Base-by-base conservation (phyloP, 148 eudicot species). In the Vaccinium macrocarpon region DNA sequence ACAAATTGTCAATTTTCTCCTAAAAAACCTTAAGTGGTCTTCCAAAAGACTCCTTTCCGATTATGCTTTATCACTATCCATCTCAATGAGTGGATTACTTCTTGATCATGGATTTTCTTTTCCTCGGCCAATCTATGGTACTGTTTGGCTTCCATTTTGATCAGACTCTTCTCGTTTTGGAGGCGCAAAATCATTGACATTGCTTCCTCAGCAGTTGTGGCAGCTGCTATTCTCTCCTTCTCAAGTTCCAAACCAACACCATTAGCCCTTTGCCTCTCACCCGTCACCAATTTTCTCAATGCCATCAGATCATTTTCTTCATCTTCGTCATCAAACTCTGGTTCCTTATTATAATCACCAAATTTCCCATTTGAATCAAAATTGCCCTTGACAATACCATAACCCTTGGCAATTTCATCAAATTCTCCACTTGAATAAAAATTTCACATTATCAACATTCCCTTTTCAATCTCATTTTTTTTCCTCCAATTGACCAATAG, bases 151-250 rank as follows among this genome's bases (percentile, higher is more conserved):
- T 91, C 91, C 86, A 93, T 88, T 66, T 92, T 94, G 35, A 95
- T 83, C 84, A 89, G 83, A 75, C 96, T 88, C 86, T 92, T 95
- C 80, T 95, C 96, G 5, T 88, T 91, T 87, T 97, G 99, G 57
- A 95, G 92, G 68, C 95, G 88, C 84, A 90, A 81, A 78, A 97
- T 93, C 99, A 95, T 93, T 0, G 99, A 92, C 98, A 97, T 95
- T 23, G 99, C 90, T 82, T 96, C 99, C 68, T 89, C 92, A n/a
- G 94, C 93, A 35, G 98, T 92, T 1, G 95, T 88, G 0, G 98
- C 87, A 64, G 98, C 88, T 19, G 97, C 94, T 83, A 85, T 86
- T 29, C 97, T 89, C 81, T 97, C 99, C 90, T 93, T 93, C 81
- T 90, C 96, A 16, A 97, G 90, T 82, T 95, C 99, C 38, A 52